These are phyloP conservation scores for Mucor mucedo DNA, from an alignment of 371 early-diverging fungal genomes.

Conservation along the genomic window DNA sequence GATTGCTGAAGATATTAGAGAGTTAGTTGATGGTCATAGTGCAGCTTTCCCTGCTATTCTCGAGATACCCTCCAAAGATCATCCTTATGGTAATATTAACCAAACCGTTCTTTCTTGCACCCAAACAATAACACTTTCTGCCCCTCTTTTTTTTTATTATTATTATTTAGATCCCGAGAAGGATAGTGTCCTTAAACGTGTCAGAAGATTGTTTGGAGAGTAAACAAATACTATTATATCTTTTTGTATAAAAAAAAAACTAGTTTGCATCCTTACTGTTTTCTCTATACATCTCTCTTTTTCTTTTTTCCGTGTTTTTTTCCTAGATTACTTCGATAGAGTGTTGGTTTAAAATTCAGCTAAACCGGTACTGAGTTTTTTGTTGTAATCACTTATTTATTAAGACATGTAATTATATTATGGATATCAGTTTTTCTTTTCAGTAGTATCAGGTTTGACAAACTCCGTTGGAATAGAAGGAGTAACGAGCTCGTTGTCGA, in stretches of 20 bases:
- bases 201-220: constrained; percentile 90
- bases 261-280: too few relatives aligned
- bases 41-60: constrained; percentile 96
- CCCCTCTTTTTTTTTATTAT: not conserved
- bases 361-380: too few relatives aligned
- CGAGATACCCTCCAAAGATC: constrained; percentile 99
- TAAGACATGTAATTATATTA: too few relatives aligned
- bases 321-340: not conserved
- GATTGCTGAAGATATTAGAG: constrained; percentile 94
- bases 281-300: too few relatives aligned
- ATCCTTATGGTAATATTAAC: constrained; percentile 80
- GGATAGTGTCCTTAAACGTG: constrained; percentile 96
- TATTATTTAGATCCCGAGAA: constrained; percentile 74
- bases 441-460: constrained; percentile 12
- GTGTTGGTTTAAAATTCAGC: too few relatives aligned
- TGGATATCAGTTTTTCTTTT: not conserved
- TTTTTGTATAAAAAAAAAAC: too few relatives aligned
- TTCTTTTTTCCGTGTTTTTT: too few relatives aligned
- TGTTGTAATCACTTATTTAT: too few relatives aligned
- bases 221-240: constrained; percentile 34
- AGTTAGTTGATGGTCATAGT: constrained; percentile 86
- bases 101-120: not conserved
- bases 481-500: not conserved
- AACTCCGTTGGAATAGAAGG: not conserved
- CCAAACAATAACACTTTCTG: not conserved